A percentile compares a stretch with the other conserved stretches of the same genome.
Conservation (phyloP, 2,329 filamentous ascomycete species). For the Penicillium aurantiogriseum region DNA sequence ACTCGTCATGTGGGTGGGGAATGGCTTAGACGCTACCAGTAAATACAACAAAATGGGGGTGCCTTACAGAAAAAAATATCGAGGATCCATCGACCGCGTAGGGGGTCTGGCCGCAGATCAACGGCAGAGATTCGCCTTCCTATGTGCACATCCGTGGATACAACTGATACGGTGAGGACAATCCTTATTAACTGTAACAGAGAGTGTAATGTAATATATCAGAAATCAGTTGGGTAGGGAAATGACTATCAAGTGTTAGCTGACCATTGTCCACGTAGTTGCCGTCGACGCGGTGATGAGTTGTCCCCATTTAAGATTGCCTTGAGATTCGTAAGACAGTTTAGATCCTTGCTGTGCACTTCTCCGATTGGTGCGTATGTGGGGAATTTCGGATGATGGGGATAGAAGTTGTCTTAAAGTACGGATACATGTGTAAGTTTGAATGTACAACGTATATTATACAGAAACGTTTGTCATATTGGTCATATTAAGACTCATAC, state of each 20-base stretch:
- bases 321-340: slow-evolving; percentile 15
- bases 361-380: slow-evolving; percentile 20
- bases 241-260: neutral
- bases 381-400: slow-evolving; percentile 14
- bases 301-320: slow-evolving; percentile 4
- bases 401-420: neutral
- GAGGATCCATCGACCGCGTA: slow-evolving; percentile 5
- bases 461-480: neutral
- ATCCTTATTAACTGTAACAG: neutral
- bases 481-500: neutral
- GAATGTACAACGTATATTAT: neutral
- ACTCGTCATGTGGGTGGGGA: slow-evolving; percentile 10
- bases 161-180: slow-evolving; percentile 1
- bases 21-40: neutral
- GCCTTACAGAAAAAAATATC: slow-evolving; percentile 9
- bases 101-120: slow-evolving; percentile 1
- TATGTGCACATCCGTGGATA: slow-evolving; percentile 6
- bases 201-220: neutral
- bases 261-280: slow-evolving; percentile 1
- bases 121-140: neutral
- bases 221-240: neutral
- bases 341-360: slow-evolving; percentile 3
- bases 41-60: neutral
- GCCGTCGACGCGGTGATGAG: neutral
- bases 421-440: neutral